Base-by-base conservation (phyloP, 2,329 filamentous ascomycete genomes). In the Aspergillus tanneri region DNA sequence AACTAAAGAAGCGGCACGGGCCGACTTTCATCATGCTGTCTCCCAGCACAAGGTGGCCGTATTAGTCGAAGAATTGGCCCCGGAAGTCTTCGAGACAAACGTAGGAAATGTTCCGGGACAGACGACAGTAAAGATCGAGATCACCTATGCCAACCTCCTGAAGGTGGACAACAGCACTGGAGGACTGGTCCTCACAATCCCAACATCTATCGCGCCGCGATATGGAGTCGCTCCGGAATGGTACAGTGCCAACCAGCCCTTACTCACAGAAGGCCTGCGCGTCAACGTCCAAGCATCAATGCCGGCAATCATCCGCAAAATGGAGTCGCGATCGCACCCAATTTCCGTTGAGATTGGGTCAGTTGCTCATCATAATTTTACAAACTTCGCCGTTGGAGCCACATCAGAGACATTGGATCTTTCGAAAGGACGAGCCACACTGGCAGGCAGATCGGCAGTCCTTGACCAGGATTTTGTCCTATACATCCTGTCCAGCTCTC, bases 321-420 rank as follows among this genome's bases (percentile, higher is more conserved):
- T 56, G 19, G 51, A 51, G 24, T 56, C 55, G 21, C 51, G 49
- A 19, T 51, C 46, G 19, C 55, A 58, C 23, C 51, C 54, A 14
- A 56, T 58, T 14, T 42, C 53, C 7, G 47, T 56, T 5, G 43
- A 44, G 7, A 11, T 58, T 3, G 55, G 55, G 5, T 36, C 51
- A 11, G 40, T 40, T 11, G 45, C 55, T n/a, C 21, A 40, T n/a
- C 46, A 46, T 46, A 30, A 37, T 3, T 46, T 52, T n/a, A 40
- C 41, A 11, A 12, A 25, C n/a, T 40, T 25, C 18, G 37, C 37
- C 12, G 12, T 10, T 8, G 27, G 28, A 8, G 18, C 11, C 21
- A 12, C 37, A 6, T 24, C 37, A 11, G 37, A 40, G 4, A 46
- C 38, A 5, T 52, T 54, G 24, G 47, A 56, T 25, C 23, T 47